Evolutionary conservation across 2,329 filamentous ascomycete genomes (phyloP).

Genomic region (Coleophoma crateriformis): DNA sequence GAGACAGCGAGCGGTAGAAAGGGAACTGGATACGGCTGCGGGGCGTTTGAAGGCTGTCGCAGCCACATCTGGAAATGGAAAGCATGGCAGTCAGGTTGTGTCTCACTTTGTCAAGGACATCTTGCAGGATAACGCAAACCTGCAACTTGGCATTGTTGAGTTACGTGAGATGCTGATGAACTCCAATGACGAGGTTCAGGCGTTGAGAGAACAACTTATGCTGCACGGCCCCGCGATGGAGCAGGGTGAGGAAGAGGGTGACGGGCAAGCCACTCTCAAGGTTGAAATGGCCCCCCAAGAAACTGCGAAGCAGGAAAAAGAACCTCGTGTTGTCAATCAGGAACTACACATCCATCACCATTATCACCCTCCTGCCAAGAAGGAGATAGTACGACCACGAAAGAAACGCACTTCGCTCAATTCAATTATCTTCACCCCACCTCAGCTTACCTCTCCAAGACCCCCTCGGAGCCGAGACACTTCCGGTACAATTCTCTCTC

Average conservation of each 20-base stretch:
- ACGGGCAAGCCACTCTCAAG: conserved; percentile 50
- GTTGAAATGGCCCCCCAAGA: conserved; percentile 62
- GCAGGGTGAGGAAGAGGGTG: conserved; percentile 22
- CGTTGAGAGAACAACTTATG: conserved; percentile 73
- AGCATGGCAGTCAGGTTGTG: conserved; percentile 65
- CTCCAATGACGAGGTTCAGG: conserved; percentile 92
- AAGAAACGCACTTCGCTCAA: conserved; percentile 67
- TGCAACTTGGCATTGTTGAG: conserved; percentile 89
- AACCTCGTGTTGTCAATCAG: conserved; percentile 45
- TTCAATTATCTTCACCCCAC: conserved; percentile 55
- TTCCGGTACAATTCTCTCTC: conserved; percentile 33
- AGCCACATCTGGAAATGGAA: conserved; percentile 49
- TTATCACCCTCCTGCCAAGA: conserved; percentile 68
- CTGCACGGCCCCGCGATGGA: conserved; percentile 66
- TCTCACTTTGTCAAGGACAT: conserved; percentile 95
- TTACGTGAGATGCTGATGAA: conserved; percentile 83
- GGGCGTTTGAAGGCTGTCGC: conserved; percentile 75
- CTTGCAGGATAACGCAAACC: conserved; percentile 87
- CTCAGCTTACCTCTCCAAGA: conserved; percentile 27
- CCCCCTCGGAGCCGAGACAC: conserved; percentile 34
- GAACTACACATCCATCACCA: conserved; percentile 93
- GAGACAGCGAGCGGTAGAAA: conserved; percentile 73
- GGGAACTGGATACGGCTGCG: conserved; percentile 73
- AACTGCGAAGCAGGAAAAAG: conserved; percentile 6
- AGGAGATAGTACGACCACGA: conserved; percentile 57